Percentiles rank a stretch among this genome's conserved stretches.
phyloP scores from a whole-genome alignment of 148 eudicot genomes.

The Persicaria tinctoria region DNA sequence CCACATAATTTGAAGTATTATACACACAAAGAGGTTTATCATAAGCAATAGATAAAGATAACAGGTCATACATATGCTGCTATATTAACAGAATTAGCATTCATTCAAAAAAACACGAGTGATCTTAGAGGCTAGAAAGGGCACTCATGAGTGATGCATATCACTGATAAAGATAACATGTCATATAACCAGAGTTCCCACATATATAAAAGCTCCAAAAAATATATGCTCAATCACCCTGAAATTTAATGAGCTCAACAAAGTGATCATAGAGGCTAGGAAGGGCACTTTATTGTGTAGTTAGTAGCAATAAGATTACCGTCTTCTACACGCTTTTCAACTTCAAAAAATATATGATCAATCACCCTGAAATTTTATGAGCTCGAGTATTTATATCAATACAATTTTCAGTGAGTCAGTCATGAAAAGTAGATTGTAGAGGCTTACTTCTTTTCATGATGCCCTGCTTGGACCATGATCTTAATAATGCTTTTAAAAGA shows the following conservation, averaged over 20 bases:
- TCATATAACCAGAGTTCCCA: neutral
- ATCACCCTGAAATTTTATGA: neutral
- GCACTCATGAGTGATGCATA: too few relatives aligned
- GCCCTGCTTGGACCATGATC: constrained; percentile 58
- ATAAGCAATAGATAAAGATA: too few relatives aligned
- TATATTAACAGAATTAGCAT: too few relatives aligned
- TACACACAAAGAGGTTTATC: too few relatives aligned
- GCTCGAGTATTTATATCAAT: neutral
- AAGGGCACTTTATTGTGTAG: constrained; percentile 69
- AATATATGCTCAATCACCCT: too few relatives aligned
- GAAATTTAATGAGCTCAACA: too few relatives aligned
- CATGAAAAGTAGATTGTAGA: neutral
- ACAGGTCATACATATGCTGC: too few relatives aligned
- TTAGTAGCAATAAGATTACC: constrained; percentile 40
- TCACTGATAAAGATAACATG: neutral
- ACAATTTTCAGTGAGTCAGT: neutral
- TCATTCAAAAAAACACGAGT: too few relatives aligned
- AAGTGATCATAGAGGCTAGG: constrained; percentile 38
- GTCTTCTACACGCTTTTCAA: constrained; percentile 46
- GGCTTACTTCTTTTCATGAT: constrained; percentile 58
- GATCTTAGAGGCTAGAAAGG: too few relatives aligned
- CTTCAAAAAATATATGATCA: constrained; percentile 42
- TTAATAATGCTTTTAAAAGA: constrained; percentile 13
- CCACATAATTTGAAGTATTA: too few relatives aligned
- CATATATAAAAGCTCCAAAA: neutral